Evolutionary conservation across 148 eudicot genomes (phyloP), one percentile per base, ranked within the genome.

Genomic region (Nepenthes gracilis): DNA sequence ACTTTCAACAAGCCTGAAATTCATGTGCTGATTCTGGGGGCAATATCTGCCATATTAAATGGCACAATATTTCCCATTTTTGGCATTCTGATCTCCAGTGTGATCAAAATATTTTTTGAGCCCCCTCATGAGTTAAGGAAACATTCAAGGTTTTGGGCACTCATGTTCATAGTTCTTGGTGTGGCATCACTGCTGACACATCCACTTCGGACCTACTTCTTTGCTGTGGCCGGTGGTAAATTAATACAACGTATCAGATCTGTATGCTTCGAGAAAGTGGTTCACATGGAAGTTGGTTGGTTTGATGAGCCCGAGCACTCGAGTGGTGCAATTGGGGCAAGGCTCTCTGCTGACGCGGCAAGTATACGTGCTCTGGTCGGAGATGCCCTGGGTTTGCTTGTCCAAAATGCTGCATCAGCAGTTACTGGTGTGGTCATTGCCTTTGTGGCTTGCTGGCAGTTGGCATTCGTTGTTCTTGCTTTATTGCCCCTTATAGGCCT

Each of bases 311-410:
- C 89, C 0, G 80, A 81, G 10, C 11, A 36, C 53, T 70, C 48
- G 66, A 88, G 97, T 73, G 97, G 97, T 50, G 97, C 97, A 59
- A 61, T 87, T 43, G 88, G 97, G 12, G 92, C 97, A n/a, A 82
- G 97, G 73, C 67, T 90, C 63, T 74, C 97, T 7, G 74, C 80
- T 12, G 97, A 90, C 80, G 97, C 97, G 35, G 60, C 92, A 11
- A 85, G 77, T 2, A 77, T 90, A n/a, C 73, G 78, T 63, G 76
- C 82, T 72, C 72, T 90, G 54, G 97, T 90, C n/a, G 97, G 97
- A 32, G 97, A 90, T 75, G 74, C 82, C 12, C 68, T 90, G 66
- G 92, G 75, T 8, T 64, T 83, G 54, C 15, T 83, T 62, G 71
- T 75, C 36, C 97, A 87, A 74, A 90, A 90, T 53, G 23, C 79